A percentile compares a stretch with the other conserved stretches of the same genome.
Evolutionary conservation across 768 basidiomycete genomes (phyloP).

Genomic region (Amanita thiersii): DNA sequence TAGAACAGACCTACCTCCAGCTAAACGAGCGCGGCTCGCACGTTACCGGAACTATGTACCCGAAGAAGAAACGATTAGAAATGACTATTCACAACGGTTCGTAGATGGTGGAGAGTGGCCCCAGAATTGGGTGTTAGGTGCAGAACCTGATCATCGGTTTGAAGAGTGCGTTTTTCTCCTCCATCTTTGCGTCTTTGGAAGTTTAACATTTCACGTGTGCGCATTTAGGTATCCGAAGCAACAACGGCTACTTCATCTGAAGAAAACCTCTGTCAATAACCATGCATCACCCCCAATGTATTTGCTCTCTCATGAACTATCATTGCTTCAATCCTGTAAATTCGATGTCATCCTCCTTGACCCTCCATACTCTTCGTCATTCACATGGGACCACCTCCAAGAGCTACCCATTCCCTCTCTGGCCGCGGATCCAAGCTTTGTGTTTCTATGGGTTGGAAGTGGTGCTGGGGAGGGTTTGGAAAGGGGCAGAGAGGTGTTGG

Average conservation of each 20-base stretch:
- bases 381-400: conserved; percentile 79
- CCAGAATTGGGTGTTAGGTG: conserved; percentile 88
- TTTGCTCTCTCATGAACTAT: conserved; percentile 52
- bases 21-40: conserved; percentile 63
- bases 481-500: conserved; percentile 81
- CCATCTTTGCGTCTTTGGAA: not conserved
- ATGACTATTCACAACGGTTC: conserved; percentile 89
- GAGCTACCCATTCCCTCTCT: conserved; percentile 75
- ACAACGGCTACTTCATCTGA: conserved; percentile 73
- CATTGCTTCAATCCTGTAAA: conserved; percentile 52
- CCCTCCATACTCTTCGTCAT: conserved; percentile 82
- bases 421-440: conserved; percentile 86
- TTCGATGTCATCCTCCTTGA: conserved; percentile 92
- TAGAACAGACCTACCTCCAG: conserved; percentile 41
- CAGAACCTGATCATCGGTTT: conserved; percentile 81
- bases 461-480: conserved; percentile 89
- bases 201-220: conserved; percentile 2
- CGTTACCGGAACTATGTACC: conserved; percentile 80
- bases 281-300: conserved; percentile 70
- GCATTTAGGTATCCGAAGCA: conserved; percentile 95
- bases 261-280: conserved; percentile 67
- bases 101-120: conserved; percentile 91
- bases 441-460: conserved; percentile 94
- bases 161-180: conserved; percentile 67
- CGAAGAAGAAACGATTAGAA: conserved; percentile 94